Evolutionary conservation across 1,284 basidiomycete genomes (phyloP).

Genomic region (Meira nashicola): DNA sequence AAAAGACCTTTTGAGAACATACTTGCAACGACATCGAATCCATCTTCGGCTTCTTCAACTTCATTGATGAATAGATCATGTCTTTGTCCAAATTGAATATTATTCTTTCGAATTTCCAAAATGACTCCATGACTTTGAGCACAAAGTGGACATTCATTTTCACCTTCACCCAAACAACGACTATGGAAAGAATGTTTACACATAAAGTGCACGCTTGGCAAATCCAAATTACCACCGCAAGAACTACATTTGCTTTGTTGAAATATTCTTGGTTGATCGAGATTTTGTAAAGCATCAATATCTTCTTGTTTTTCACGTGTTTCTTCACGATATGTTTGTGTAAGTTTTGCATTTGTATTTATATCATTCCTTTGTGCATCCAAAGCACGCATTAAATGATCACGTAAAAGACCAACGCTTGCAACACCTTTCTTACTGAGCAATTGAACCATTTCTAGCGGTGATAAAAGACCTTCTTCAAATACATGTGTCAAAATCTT

Average conservation of each 20-base stretch:
- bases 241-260: conserved; percentile 85
- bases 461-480: conserved; percentile 73
- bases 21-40: conserved; percentile 32
- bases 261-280: conserved; percentile 72
- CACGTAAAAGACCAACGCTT: conserved; percentile 81
- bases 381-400: conserved; percentile 77
- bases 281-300: conserved; percentile 72
- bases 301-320: conserved; percentile 75
- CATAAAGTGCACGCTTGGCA: conserved; percentile 95
- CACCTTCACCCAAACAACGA: conserved; percentile 32
- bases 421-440: conserved; percentile 79
- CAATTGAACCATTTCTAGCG: conserved; percentile 80
- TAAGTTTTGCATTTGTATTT: conserved; percentile 73
- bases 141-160: conserved; percentile 78
- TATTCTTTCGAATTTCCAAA: conserved; percentile 76
- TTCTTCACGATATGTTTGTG: conserved; percentile 78
- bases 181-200: conserved; percentile 96
- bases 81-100: conserved; percentile 72
- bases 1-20: conserved; percentile 32
- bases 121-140: conserved; percentile 80
- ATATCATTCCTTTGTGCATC: conserved; percentile 70
- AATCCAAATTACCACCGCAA: conserved; percentile 80
- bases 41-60: conserved; percentile 30
- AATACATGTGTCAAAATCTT: conserved; percentile 70
- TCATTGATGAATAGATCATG: conserved; percentile 63